Evolutionary conservation across 208 protist species (phyloP), one percentile per base, ranked within the genome.

Genomic region (Trypanosoma avium): DNA sequence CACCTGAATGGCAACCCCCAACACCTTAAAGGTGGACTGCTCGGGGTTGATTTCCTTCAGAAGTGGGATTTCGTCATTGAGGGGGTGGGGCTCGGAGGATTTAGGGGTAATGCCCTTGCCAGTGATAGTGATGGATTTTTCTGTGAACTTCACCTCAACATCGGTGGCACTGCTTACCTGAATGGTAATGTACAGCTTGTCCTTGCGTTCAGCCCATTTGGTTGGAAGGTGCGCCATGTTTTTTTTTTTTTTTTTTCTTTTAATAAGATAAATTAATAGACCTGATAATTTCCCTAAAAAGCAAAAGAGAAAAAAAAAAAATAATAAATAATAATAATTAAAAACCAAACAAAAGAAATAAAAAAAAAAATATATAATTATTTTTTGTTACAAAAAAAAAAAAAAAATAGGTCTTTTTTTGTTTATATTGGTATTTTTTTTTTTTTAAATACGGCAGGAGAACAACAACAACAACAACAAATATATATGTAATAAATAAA

Each of bases 191-290:
- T 90, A 96, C 29, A 96, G 75, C 21, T 86, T 82, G 72, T 93
- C 90, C 1, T 86, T 70, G 38, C 90, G 90, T 75, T 96, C 90
- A 27, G 90, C 90, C 90, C 90, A 96, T 75, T 96, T 96, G 61
- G 72, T 92, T 56, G 83, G 90, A 77, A 92, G 67, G 66, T 95
- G 90, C 52, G 86, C 42, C 82, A 90, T 92, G 61, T 73, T 19
- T 17, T 55, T 46, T 50, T 8, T 58, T 52, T 54, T n/a, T n/a
- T n/a, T n/a, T n/a, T n/a, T n/a, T n/a, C n/a, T n/a, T n/a, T n/a
- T n/a, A n/a, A n/a, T n/a, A n/a, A 42, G 36, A 42, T 42, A 9
- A 42, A 42, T 19, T 13, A 3, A 1, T n/a, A 29, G 15, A 27
- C 35, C 6, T 4, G 29, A 30, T 24, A 67, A 36, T 50, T 13